Evolutionary conservation across 1,284 basidiomycete genomes (phyloP), one percentile per base, ranked within the genome.

Genomic region (Cutaneotrichosporon cavernicola): DNA sequence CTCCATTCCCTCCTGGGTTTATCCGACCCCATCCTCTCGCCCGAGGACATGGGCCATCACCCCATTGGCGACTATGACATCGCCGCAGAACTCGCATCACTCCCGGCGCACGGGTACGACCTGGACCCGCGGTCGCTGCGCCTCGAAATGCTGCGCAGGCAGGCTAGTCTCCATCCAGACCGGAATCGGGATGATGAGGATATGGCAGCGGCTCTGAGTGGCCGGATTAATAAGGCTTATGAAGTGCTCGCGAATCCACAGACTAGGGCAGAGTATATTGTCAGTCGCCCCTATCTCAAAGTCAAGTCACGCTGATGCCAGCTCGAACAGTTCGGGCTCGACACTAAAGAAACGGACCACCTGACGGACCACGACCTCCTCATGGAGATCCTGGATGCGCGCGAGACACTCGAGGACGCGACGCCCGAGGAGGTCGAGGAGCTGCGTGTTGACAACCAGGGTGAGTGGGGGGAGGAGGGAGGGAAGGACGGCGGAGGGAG

Each of bases 391-490:
- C 88, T 97, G 85, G 89, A 92, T 70, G 85, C 84, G n/a, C 81
- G 91, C 53, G 92, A 96, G 79, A 83, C 84, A 50, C 84, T 97
- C 31, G 91, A 93, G 65, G 85, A 86, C 40, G 87, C 90, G 0
- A 66, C 76, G 14, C 81, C 82, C 14, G 82, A 86, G 32, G 81
- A 84, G 26, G 84, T 92, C 2, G 82, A 84, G 18, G 66, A 67
- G 7, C 81, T 95, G 34, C 77, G 84, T 32, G 79, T 82, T 5
- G 80, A 81, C 16, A 93, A 91, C 76, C 74, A 85, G 60, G 85
- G 91, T 89, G 64, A 63, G 87, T 58, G 26, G 26, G 26, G 26
- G 3, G 26, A 3, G 26, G 26, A 26, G 26, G 26, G 26, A 3
- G 26, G 26, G 26, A 26, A 3, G 26, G 26, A 26, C 2, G 26